Evolutionary conservation across 345 rosid genomes (phyloP), one percentile per base, ranked within the genome.

Genomic region (Aurinia saxatilis): DNA sequence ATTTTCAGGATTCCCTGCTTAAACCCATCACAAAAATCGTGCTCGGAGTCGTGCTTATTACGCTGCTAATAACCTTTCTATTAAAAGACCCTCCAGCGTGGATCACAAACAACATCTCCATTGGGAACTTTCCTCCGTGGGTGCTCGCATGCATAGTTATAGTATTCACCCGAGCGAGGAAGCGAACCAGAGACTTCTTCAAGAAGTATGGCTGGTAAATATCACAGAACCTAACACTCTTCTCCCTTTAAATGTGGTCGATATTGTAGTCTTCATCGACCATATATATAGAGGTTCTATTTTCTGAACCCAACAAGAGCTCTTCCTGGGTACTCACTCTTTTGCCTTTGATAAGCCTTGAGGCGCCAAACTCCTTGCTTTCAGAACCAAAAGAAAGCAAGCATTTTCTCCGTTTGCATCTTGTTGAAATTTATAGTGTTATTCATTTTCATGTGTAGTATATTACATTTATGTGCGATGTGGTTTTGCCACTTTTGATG

Each of bases 121-220:
- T 71, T 4, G 84, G 82, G 27, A 79, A 70, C 77, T 84, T 82
- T 66, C 91, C 93, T 41, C 96, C 99, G 6, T 90, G 99, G 97
- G 60, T 93, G 61, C 81, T 93, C 4, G 99, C 99, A 12, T 90
- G 88, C 64, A 52, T 82, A 5, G 88, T 93, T 5, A 83, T 93
- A 13, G 96, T 85, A 53, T 90, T 93, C 65, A 84, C 87, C n/a
- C 95, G 96, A 27, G 87, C 80, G 75, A 87, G 95, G 82, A 93
- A 90, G 88, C 79, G 99, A 79, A 87, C 96, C 11, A 75, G 66
- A 73, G 77, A 85, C 74, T 76, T 81, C 49, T 77, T 90, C 41
- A 81, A 67, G 70, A 85, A 77, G 74, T 68, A 50, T 42, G 84
- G 95, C 16, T 65, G 72, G 66, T 57, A 34, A n/a, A 31, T 64